Conservation (phyloP, 1,139 yeast genomes). For the Debaryomyces psychrophilus region DNA sequence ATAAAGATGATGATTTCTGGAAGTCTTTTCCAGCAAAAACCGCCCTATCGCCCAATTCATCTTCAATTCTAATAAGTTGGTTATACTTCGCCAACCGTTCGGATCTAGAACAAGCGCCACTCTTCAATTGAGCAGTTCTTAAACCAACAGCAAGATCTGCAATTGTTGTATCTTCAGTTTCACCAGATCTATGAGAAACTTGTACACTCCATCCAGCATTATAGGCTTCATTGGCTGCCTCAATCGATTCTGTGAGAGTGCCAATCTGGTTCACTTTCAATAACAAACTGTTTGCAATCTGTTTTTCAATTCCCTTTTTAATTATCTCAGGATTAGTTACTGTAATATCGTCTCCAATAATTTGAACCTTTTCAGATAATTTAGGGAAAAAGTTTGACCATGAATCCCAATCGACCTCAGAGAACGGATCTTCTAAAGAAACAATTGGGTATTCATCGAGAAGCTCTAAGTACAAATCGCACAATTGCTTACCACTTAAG, state of each 20-base stretch:
- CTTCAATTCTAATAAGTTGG: constrained; percentile 97
- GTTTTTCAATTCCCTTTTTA: constrained; percentile 91
- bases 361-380: constrained; percentile 73
- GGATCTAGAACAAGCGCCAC: constrained; percentile 98
- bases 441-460: constrained; percentile 92
- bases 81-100: constrained; percentile 87
- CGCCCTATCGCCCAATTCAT: constrained; percentile 94
- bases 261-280: constrained; percentile 97
- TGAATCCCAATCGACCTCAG: constrained; percentile 98
- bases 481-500: constrained; percentile 85
- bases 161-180: constrained; percentile 96
- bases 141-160: constrained; percentile 97
- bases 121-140: constrained; percentile 97
- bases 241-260: constrained; percentile 85
- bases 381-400: constrained; percentile 82
- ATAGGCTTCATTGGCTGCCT: constrained; percentile 90
- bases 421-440: constrained; percentile 97
- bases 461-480: constrained; percentile 77
- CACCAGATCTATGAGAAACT: constrained; percentile 99
- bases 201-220: constrained; percentile 96
- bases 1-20: constrained; percentile 33
- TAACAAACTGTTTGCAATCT: constrained; percentile 89
- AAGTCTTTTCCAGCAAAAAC: constrained; percentile 89
- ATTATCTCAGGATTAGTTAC: constrained; percentile 96
- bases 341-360: constrained; percentile 96